Evolutionary conservation across 75 land plant species (phyloP).

Genomic region (Picea glauca): DNA sequence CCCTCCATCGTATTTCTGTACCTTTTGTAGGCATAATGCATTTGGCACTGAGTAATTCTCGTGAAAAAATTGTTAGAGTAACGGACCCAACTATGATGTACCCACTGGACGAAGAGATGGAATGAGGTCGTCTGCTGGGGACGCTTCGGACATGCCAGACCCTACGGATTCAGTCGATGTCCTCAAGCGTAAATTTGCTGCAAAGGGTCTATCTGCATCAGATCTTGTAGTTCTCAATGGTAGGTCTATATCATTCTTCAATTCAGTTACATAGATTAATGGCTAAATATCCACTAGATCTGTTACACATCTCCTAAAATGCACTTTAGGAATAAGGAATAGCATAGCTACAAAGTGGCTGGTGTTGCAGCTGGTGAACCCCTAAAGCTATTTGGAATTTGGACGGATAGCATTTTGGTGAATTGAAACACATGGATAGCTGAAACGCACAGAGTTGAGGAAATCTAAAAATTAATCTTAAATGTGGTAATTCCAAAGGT

Average conservation of each 20-base stretch:
- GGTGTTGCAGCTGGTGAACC: too few species aligned
- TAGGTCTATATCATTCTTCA: not conserved
- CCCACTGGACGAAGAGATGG: constrained; percentile 66
- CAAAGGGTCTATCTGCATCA: constrained; percentile 44
- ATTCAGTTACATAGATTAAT: not conserved
- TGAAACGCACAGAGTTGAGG: too few species aligned
- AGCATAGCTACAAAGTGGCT: too few species aligned
- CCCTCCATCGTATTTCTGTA: not conserved
- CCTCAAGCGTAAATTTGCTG: constrained; percentile 36
- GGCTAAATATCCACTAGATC: not conserved
- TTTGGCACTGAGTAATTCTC: not conserved
- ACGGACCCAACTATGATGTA: constrained; percentile 46
- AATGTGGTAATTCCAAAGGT: too few species aligned
- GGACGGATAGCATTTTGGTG: too few species aligned
- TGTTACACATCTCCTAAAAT: not conserved
- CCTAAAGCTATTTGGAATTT: too few species aligned
- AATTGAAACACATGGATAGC: too few species aligned
- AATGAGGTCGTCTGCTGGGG: constrained; percentile 20
- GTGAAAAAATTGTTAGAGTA: constrained; percentile 14
- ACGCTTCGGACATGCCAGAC: constrained; percentile 46
- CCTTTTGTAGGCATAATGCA: not conserved
- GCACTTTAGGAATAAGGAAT: not conserved
- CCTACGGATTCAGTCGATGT: constrained; percentile 29
- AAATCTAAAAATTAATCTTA: too few species aligned
- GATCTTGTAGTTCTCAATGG: constrained; percentile 68